Conservation (phyloP, 192 early-diverging fungal genomes). For the Radiomyces spectabilis region DNA sequence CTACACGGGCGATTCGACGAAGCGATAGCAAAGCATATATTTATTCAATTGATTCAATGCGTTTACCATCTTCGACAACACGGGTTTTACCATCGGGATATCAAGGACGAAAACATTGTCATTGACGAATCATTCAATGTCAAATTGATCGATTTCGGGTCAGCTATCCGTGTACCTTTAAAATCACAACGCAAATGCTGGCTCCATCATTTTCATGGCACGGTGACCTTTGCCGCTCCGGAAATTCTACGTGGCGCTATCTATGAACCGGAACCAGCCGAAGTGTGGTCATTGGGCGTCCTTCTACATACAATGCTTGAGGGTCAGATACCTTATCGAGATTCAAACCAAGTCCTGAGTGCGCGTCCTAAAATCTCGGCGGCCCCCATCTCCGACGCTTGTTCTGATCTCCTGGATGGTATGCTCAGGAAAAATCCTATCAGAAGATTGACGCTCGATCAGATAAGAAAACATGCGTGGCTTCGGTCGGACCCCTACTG, state of each 20-base stretch:
- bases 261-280: slow-evolving; percentile 48
- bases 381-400: neutral
- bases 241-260: slow-evolving; percentile 50
- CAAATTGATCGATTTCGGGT: slow-evolving; percentile 12
- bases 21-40: neutral
- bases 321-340: slow-evolving; percentile 41
- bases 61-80: neutral
- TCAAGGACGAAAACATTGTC: slow-evolving; percentile 16
- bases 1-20: neutral
- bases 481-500: too few relatives aligned
- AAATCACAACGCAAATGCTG: neutral
- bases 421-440: slow-evolving; percentile 1
- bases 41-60: neutral
- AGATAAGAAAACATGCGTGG: too few relatives aligned
- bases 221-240: slow-evolving; percentile 35
- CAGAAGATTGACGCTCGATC: too few relatives aligned
- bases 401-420: neutral
- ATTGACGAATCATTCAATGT: slow-evolving; percentile 10
- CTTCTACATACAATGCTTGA: slow-evolving; percentile 44
- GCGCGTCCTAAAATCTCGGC: neutral
- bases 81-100: slow-evolving; percentile 7
- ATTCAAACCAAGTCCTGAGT: neutral
- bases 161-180: neutral
- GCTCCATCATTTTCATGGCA: slow-evolving; percentile 6
- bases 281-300: slow-evolving; percentile 60